Base-by-base conservation (phyloP, 1,284 basidiomycete species). In the Golubevia sp. region DNA sequence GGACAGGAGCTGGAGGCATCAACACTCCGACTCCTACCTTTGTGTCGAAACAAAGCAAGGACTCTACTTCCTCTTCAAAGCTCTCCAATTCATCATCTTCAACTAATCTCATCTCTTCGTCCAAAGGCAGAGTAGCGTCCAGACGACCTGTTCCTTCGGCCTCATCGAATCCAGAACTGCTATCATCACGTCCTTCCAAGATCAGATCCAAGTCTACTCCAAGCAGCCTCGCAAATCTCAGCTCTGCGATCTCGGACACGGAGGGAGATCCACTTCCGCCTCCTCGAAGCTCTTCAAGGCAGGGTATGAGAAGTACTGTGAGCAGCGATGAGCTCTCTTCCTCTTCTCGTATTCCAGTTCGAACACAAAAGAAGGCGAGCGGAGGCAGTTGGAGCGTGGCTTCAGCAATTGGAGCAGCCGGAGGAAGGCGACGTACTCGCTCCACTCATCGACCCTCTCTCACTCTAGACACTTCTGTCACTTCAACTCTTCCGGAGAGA, bases 191-290 rank as follows among this genome's bases (percentile, higher is more conserved):
- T 11, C 4, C 4, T 11, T 3, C 30, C 30, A 34, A 34, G 30
- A 3, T 34, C 5, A 11, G 30, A 34, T 34, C 30, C 30, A 34
- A 34, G 4, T 34, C 30, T 11, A 72, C 68, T 27, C 70, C 70
- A 4, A 72, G 65, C 0, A 72, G 67, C 34, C 70, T 68, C 5
- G 70, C 63, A 30, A 68, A 71, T 34, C 54, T 56, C 54, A 30
- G 8, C 24, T 23, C 48, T 3, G 58, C 58, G 18, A 21, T 61
- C 3, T 61, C 59, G 2, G 59, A 61, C 55, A 61, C 54, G 2
- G 59, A 61, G 18, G 59, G 26, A 24, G 59, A 59, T n/a, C 18
- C 55, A 4, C 27, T 61, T 2, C 52, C 55, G 6, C 52, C 50
- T 27, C 55, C 58, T 18, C 58, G 58, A n/a, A 15, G 11, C 27